These are phyloP conservation scores for Lasiosphaeria miniovina DNA, from an alignment of 495 filamentous ascomycete species.

Conservation along the genomic window DNA sequence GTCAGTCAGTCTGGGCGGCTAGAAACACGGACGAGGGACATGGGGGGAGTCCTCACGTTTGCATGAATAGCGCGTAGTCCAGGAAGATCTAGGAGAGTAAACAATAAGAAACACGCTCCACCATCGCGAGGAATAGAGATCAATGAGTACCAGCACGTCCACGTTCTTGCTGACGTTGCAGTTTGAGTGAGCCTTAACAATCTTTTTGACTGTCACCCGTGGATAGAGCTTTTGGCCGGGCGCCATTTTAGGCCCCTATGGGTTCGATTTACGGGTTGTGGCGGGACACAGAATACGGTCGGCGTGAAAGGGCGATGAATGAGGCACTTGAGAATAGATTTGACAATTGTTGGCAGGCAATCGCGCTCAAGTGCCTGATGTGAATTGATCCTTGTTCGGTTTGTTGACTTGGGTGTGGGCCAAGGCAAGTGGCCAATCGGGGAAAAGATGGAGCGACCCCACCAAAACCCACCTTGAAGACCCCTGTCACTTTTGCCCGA, in stretches of 20 bases:
- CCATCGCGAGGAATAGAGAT: neutral
- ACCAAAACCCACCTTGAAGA: slow-evolving; percentile 10
- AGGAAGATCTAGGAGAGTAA: slow-evolving; percentile 64
- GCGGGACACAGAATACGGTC: too few species aligned
- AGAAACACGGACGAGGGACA: neutral
- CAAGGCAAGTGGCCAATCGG: slow-evolving; percentile 20
- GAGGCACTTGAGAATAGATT: neutral
- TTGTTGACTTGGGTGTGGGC: slow-evolving; percentile 14
- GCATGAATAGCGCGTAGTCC: slow-evolving; percentile 86
- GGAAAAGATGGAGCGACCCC: slow-evolving; percentile 4
- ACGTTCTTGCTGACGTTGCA: slow-evolving; percentile 78
- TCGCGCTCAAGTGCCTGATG: neutral
- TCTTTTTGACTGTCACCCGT: slow-evolving; percentile 77
- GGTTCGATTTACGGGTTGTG: too few species aligned
- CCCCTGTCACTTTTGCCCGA: slow-evolving; percentile 10
- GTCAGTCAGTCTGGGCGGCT: slow-evolving; percentile 10
- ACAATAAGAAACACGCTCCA: neutral
- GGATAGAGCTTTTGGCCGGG: slow-evolving; percentile 74
- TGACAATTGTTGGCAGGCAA: neutral
- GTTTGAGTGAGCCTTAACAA: slow-evolving; percentile 84
- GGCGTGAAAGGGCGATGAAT: too few species aligned
- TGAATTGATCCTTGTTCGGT: neutral
- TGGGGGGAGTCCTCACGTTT: slow-evolving; percentile 57
- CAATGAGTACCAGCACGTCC: slow-evolving; percentile 68
- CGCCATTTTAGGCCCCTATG: slow-evolving; percentile 38